Evolutionary conservation across 225 moss, liverwort and hornwort genomes (phyloP), one percentile per base, ranked within the genome.

Genomic region (Ulota crispa): DNA sequence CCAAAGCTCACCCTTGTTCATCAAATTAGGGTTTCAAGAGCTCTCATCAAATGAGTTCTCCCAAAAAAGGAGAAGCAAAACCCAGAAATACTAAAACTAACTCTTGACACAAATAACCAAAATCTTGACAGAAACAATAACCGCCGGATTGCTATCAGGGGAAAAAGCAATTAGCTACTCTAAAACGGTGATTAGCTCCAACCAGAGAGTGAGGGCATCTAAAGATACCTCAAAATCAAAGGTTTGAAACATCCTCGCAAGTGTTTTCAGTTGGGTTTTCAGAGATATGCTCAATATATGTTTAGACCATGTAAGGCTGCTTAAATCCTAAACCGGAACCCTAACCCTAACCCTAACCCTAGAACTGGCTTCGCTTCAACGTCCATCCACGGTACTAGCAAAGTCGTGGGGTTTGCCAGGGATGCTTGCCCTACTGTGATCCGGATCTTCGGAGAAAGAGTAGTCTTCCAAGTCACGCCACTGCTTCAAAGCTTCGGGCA

Each of bases 401-500:
- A 98, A 98, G 79, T 86, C 94, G 67, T 88, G 72, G 60, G 98
- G 98, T 84, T 92, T 94, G 81, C 88, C 89, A 67, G 93, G 92
- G 73, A 95, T 93, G 85, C 98, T 95, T 80, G 91, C 87, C 89
- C 92, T 92, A 26, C 94, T 92, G 32, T 53, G 72, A 60, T 94
- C 95, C 84, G 89, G 92, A 19, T 89, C 73, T 65, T 82, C 88
- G 43, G 86, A 32, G 52, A 92, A 78, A 24, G 92, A 54, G 16
- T 85, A 68, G 31, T 90, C 81, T 65, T 93, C 98, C 91, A 94
- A 92, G 78, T 93, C 91, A 59, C 95, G 94, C 98, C 98, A 95
- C 78, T 94, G 93, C 86, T 92, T 95, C 79, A 98, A 78, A 6
- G 89, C 98, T 78, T 98, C 93, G 7, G 94, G 95, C 19, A 98